Conservation (phyloP, 768 basidiomycete genomes). For the Boletus sp. region DNA sequence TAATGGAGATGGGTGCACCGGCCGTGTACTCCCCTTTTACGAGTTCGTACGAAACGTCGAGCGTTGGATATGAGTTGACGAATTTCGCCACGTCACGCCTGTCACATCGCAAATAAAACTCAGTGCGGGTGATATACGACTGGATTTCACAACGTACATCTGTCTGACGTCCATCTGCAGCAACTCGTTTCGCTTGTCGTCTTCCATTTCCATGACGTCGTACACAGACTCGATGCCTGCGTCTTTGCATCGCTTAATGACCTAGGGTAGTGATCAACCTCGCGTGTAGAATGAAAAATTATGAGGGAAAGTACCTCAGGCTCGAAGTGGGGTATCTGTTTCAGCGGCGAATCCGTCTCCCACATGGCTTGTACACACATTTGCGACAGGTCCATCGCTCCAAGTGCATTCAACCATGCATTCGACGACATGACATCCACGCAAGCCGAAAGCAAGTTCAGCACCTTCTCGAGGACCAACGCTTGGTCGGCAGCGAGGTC, state of each 20-base stretch:
- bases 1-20: slow-evolving; percentile 63
- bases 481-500: slow-evolving; percentile 93
- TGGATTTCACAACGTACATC: slow-evolving; percentile 62
- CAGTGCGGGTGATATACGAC: not conserved
- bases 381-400: slow-evolving; percentile 97
- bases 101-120: too few relatives aligned
- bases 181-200: slow-evolving; percentile 77
- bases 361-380: slow-evolving; percentile 99
- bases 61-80: slow-evolving; percentile 93
- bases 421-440: slow-evolving; percentile 99
- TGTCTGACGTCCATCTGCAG: slow-evolving; percentile 83
- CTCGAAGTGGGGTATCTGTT: slow-evolving; percentile 97
- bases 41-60: slow-evolving; percentile 85
- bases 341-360: slow-evolving; percentile 94
- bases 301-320: slow-evolving; percentile 60
- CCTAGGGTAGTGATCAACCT: slow-evolving; percentile 36
- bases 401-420: too few relatives aligned
- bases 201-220: slow-evolving; percentile 98
- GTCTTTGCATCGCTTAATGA: slow-evolving; percentile 79
- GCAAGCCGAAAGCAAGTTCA: slow-evolving; percentile 89
- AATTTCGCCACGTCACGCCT: too few relatives aligned
- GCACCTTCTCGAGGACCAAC: slow-evolving; percentile 83
- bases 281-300: too few relatives aligned
- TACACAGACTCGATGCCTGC: slow-evolving; percentile 87
- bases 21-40: slow-evolving; percentile 86